A percentile compares a stretch with the other conserved stretches of the same genome.
Conservation (phyloP, 305 asterid genomes). For the Fraxinus sp. region DNA sequence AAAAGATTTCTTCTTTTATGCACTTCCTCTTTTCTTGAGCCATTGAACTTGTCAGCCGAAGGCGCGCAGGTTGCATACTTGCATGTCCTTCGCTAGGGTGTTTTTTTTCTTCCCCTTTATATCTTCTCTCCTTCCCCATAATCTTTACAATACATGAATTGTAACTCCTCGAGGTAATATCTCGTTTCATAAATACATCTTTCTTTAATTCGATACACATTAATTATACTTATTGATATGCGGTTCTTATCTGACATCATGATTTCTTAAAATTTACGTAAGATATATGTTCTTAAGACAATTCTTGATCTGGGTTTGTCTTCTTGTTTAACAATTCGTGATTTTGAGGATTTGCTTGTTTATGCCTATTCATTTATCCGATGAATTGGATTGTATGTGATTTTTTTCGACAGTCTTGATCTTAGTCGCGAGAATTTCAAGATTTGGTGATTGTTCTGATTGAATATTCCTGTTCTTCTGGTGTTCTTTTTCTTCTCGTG, state of each 20-base stretch:
- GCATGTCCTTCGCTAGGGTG: constrained; percentile 41
- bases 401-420: background rate
- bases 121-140: constrained; percentile 7
- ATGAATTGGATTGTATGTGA: constrained; percentile 2
- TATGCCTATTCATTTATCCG: background rate
- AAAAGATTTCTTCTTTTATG: constrained; percentile 1
- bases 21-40: constrained; percentile 5
- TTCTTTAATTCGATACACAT: constrained; percentile 2
- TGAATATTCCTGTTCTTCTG: constrained; percentile 9
- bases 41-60: constrained; percentile 5
- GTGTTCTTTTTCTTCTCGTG: constrained; percentile 10
- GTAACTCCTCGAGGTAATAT: constrained; percentile 43
- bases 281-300: constrained; percentile 32
- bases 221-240: constrained; percentile 6
- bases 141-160: constrained; percentile 9
- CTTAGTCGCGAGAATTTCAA: constrained; percentile 11
- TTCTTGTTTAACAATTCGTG: constrained; percentile 9
- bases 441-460: constrained; percentile 15
- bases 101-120: background rate
- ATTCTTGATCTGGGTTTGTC: constrained; percentile 42
- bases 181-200: constrained; percentile 2
- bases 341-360: constrained; percentile 11
- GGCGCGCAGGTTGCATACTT: constrained; percentile 28
- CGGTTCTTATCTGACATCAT: constrained; percentile 11
- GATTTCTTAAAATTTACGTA: constrained; percentile 12